Percentiles rank a stretch among this genome's conserved stretches.
These are phyloP conservation scores for Brassica incana DNA, from an alignment of 345 rosid species.

Conservation along the genomic window DNA sequence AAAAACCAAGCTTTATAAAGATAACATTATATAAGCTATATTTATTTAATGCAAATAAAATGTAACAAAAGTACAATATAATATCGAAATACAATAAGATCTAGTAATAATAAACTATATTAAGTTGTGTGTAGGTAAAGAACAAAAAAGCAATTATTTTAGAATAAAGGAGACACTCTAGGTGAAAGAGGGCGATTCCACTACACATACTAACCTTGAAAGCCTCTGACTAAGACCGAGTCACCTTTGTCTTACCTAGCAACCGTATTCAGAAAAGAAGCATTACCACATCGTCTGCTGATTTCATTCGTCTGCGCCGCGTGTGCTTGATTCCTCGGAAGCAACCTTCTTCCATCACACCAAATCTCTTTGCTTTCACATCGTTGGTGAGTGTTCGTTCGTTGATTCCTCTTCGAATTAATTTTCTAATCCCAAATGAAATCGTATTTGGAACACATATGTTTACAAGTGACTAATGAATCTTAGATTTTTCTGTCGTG, in stretches of 20 bases:
- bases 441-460: background rate
- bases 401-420: background rate
- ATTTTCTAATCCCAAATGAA: background rate
- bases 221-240: background rate
- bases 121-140: too few species aligned
- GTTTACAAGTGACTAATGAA: background rate
- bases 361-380: background rate
- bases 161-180: background rate
- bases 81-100: too few species aligned
- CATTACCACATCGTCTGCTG: background rate
- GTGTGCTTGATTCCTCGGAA: slow-evolving; percentile 6
- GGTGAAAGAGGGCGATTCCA: background rate
- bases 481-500: background rate
- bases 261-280: background rate
- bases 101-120: background rate
- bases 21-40: too few species aligned
- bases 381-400: slow-evolving; percentile 3
- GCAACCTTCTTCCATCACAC: background rate
- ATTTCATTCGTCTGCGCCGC: slow-evolving; percentile 21
- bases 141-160: background rate
- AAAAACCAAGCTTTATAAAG: too few species aligned
- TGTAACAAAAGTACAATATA: too few species aligned
- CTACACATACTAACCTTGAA: background rate
- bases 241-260: slow-evolving; percentile 1
- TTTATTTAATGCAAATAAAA: too few species aligned